A percentile compares a stretch with the other conserved stretches of the same genome.
phyloP scores from a whole-genome alignment of 2,329 filamentous ascomycete genomes.

The Calonectria fujianensis region DNA sequence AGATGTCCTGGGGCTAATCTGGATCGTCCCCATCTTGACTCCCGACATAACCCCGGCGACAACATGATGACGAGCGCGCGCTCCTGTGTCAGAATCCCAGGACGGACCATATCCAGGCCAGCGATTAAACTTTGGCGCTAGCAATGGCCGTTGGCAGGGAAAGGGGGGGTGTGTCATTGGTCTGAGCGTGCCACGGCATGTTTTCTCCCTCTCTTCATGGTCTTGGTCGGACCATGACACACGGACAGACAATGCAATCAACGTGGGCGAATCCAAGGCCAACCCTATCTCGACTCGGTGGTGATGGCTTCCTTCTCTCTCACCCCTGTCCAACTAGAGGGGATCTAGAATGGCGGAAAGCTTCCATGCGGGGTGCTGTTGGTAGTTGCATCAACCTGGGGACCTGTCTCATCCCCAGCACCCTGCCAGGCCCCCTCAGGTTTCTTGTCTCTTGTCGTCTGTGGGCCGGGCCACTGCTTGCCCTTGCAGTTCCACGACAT shows the following conservation, averaged over 20 bases:
- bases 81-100: constrained; percentile 9
- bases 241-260: constrained; percentile 12
- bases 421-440: constrained; percentile 7
- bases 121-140: constrained; percentile 21
- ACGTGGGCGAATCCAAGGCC: constrained; percentile 1
- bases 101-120: constrained; percentile 10
- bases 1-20: constrained; percentile 27
- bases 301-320: background rate
- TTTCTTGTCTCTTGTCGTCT: constrained; percentile 6
- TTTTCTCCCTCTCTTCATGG: background rate
- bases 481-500: constrained; percentile 20
- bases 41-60: constrained; percentile 7
- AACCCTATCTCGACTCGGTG: background rate
- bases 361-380: constrained; percentile 4
- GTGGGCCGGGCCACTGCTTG: background rate
- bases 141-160: constrained; percentile 17
- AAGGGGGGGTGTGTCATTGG: constrained; percentile 3
- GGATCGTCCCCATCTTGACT: constrained; percentile 18
- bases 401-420: background rate
- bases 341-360: background rate
- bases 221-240: constrained; percentile 17
- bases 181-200: constrained; percentile 15
- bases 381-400: background rate
- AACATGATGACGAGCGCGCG: constrained; percentile 1
- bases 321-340: background rate